Evolutionary conservation across 306 rosid species (phyloP).

Genomic region (Pyrus bretschneideri): DNA sequence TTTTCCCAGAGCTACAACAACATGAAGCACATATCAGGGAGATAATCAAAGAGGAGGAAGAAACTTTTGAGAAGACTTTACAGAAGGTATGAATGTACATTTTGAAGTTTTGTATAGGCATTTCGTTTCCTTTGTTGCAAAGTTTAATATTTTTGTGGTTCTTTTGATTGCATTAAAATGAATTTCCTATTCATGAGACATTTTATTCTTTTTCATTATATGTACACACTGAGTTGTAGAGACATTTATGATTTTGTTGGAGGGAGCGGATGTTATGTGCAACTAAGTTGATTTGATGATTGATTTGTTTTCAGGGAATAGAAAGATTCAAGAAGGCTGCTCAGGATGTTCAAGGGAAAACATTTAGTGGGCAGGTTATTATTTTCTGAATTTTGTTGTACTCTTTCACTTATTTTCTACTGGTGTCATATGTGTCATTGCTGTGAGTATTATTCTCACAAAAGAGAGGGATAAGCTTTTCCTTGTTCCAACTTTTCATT

Average conservation of each 20-base stretch:
- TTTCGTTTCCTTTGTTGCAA: neutral
- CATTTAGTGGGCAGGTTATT: conserved; percentile 88
- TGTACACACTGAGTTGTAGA: neutral
- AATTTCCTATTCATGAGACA: neutral
- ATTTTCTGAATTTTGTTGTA: conserved; percentile 5
- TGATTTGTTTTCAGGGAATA: conserved; percentile 58
- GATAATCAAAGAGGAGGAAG: conserved; percentile 84
- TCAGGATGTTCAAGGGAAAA: conserved; percentile 76
- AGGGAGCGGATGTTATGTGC: neutral
- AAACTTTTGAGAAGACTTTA: conserved; percentile 90
- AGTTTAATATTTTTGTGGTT: neutral
- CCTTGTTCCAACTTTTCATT: neutral
- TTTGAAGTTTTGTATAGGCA: neutral
- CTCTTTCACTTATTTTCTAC: neutral
- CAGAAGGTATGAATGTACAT: conserved; percentile 50
- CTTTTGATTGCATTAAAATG: neutral
- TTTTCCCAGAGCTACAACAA: conserved; percentile 77
- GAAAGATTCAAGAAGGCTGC: conserved; percentile 85
- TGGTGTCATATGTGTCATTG: neutral
- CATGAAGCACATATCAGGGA: conserved; percentile 58
- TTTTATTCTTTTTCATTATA: too few species aligned
- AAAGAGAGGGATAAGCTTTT: neutral
- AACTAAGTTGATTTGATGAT: neutral
- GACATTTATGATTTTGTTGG: conserved; percentile 1
- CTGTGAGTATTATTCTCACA: neutral